Evolutionary conservation across 2,329 filamentous ascomycete species (phyloP).

Genomic region (Neonectria magnoliae): DNA sequence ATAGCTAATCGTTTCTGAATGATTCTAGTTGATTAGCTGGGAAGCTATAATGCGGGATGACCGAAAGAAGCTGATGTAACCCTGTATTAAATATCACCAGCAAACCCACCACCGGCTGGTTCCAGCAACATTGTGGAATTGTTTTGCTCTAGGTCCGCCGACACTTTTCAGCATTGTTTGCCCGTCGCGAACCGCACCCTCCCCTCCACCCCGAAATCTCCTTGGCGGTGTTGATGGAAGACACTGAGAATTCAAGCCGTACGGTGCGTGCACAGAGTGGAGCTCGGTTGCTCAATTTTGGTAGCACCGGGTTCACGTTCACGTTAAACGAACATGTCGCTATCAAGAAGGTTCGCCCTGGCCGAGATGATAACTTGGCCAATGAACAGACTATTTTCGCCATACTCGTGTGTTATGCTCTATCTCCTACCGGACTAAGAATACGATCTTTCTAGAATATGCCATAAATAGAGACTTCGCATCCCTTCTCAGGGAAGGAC

Average conservation of each 20-base stretch:
- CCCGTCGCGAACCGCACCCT: not conserved
- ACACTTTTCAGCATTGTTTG: not conserved
- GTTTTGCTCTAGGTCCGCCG: not conserved
- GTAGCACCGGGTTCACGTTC: conserved; percentile 24
- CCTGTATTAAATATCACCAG: too few species aligned
- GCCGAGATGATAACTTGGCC: conserved; percentile 1
- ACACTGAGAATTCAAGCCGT: not conserved
- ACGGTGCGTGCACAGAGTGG: not conserved
- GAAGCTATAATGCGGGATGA: too few species aligned
- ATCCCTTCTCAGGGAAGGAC: conserved; percentile 9
- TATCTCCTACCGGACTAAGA: conserved; percentile 13
- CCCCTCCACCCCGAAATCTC: not conserved
- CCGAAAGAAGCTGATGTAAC: too few species aligned
- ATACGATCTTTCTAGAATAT: conserved; percentile 25
- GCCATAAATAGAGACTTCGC: conserved; percentile 8
- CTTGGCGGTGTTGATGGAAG: conserved; percentile 5
- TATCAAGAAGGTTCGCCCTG: conserved; percentile 21
- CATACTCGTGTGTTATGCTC: conserved; percentile 16
- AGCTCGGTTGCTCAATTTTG: conserved; percentile 16
- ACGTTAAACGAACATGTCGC: conserved; percentile 21
- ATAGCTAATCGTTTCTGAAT: too few species aligned
- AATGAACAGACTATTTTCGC: conserved; percentile 20
- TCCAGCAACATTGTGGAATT: not conserved
- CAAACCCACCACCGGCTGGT: not conserved
- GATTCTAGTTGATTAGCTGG: too few species aligned